phyloP scores from a whole-genome alignment of 176 grass and related monocot genomes.

The Rhynchospora breviuscula region DNA sequence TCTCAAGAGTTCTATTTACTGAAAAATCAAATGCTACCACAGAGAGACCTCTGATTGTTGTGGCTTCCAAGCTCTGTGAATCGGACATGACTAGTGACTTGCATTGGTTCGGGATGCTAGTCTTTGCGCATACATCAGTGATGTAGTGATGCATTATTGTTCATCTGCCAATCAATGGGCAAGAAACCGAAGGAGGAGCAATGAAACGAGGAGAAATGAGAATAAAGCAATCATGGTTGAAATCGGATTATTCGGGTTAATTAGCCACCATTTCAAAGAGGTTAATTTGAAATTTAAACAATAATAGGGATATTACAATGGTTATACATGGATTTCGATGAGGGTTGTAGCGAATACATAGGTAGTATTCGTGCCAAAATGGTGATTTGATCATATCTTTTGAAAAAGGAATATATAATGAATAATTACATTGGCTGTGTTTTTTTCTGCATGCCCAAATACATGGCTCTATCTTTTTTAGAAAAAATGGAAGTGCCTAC shows the following conservation, averaged over 20 bases:
- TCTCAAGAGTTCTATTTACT: background rate
- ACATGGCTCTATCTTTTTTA: background rate
- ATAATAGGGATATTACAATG: background rate
- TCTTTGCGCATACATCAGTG: background rate
- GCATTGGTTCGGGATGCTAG: background rate
- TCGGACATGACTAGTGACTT: background rate
- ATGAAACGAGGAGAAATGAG: background rate
- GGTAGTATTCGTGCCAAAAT: background rate
- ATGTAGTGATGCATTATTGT: no score
- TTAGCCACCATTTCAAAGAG: background rate
- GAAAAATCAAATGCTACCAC: background rate
- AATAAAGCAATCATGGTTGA: background rate
- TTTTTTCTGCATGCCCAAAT: background rate
- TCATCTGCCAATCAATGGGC: background rate
- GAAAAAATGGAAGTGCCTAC: background rate
- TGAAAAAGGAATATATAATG: background rate
- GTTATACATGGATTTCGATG: background rate
- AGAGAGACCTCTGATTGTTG: background rate
- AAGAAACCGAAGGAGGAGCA: background rate
- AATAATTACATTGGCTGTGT: background rate
- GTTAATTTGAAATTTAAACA: background rate
- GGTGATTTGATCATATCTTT: background rate
- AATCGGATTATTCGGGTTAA: background rate
- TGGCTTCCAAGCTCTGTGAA: background rate
- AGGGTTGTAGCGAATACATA: background rate